Percentiles rank a stretch among this genome's conserved stretches.
Conservation (phyloP, 1,284 basidiomycete species). For the Ganoderma leucocontextum region DNA sequence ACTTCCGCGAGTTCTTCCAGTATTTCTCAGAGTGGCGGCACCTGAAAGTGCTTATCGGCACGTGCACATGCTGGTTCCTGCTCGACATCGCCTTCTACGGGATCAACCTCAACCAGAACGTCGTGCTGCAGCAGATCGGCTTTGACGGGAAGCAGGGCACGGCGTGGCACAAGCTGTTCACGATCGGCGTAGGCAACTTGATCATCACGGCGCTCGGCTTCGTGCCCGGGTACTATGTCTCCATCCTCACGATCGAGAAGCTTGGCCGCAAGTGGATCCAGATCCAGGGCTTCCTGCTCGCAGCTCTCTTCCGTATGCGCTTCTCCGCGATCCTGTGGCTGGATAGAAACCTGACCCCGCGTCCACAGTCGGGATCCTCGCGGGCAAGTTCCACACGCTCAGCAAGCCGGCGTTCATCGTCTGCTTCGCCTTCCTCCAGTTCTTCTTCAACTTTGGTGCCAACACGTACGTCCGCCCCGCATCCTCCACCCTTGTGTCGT, state of each 20-base stretch:
- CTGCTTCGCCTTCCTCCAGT: conserved; percentile 74
- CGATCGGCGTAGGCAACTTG: conserved; percentile 69
- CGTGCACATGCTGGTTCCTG: conserved; percentile 63
- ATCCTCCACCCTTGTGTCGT: neutral
- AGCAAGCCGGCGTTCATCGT: conserved; percentile 73
- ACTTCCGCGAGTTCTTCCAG: conserved; percentile 54
- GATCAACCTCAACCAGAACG: conserved; percentile 82
- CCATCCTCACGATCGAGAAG: conserved; percentile 74
- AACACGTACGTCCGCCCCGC: conserved; percentile 64
- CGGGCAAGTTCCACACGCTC: conserved; percentile 71
- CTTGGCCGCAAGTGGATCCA: conserved; percentile 81
- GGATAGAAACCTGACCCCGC: neutral
- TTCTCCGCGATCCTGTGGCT: neutral
- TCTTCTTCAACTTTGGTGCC: conserved; percentile 88
- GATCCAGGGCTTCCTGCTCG: conserved; percentile 78
- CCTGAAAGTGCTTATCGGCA: conserved; percentile 59
- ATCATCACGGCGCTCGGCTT: conserved; percentile 79
- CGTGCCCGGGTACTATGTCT: conserved; percentile 79
- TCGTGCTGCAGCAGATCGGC: conserved; percentile 74
- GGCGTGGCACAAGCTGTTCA: conserved; percentile 70
- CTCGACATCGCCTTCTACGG: conserved; percentile 76
- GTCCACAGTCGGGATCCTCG: conserved; percentile 64
- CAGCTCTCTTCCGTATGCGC: conserved; percentile 71
- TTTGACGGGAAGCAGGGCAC: conserved; percentile 64
- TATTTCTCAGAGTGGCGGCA: conserved; percentile 69